Conservation (phyloP, 106 monocot species). For the Gastrodia elata region DNA sequence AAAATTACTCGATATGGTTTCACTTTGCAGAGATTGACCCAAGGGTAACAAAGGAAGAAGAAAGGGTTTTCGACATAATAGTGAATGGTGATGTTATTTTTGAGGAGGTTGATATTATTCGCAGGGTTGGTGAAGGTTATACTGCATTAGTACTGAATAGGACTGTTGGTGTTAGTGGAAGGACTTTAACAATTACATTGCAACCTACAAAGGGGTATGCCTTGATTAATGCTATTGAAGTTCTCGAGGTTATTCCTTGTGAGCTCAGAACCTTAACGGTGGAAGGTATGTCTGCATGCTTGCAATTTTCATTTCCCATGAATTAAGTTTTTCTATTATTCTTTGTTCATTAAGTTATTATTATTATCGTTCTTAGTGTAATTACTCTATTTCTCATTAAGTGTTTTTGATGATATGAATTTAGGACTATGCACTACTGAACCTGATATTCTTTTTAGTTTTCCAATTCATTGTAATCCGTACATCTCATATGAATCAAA, state of each 20-base stretch:
- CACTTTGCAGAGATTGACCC: constrained; percentile 94
- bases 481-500: not conserved
- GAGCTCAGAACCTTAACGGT: constrained; percentile 57
- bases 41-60: constrained; percentile 32
- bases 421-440: not conserved
- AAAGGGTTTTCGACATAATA: constrained; percentile 79
- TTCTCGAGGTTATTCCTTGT: constrained; percentile 67
- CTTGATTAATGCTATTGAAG: constrained; percentile 85
- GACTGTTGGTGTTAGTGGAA: constrained; percentile 52
- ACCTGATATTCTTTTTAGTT: not conserved
- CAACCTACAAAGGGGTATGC: constrained; percentile 54
- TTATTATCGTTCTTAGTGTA: no score
- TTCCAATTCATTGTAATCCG: not conserved
- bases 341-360: not conserved
- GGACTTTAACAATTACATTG: constrained; percentile 53
- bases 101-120: constrained; percentile 65
- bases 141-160: constrained; percentile 75
- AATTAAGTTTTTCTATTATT: not conserved
- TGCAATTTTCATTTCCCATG: not conserved
- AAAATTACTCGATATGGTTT: constrained; percentile 92
- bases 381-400: not conserved
- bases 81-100: constrained; percentile 66
- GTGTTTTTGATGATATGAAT: not conserved
- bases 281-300: constrained; percentile 61
- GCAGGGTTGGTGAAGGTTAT: constrained; percentile 38